phyloP scores from a whole-genome alignment of 2,329 filamentous ascomycete genomes.

The Aureobasidium musti region DNA sequence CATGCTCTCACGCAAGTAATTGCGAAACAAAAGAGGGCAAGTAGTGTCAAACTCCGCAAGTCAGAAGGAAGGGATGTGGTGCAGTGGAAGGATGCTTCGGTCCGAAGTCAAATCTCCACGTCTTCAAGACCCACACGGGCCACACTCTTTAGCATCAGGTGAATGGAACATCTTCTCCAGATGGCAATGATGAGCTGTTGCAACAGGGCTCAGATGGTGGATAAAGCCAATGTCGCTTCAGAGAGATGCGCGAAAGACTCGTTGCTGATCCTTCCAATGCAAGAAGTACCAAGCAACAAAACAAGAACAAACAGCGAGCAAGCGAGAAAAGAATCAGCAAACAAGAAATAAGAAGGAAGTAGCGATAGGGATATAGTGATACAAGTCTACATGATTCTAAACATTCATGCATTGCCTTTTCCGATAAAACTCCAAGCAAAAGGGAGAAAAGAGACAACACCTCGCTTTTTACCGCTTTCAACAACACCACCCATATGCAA shows the following conservation, averaged over 20 bases:
- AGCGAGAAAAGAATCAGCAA: neutral
- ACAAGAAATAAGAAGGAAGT: neutral
- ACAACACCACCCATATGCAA: slow-evolving; percentile 7
- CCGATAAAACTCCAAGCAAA: neutral
- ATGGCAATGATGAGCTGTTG: too few relatives aligned
- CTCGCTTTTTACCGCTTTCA: slow-evolving; percentile 1
- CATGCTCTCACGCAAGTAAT: too few relatives aligned
- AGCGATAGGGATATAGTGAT: neutral
- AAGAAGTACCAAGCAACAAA: neutral
- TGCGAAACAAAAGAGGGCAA: too few relatives aligned
- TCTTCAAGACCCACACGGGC: neutral
- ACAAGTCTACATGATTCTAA: neutral
- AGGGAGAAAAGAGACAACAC: neutral
- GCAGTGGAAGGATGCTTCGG: neutral
- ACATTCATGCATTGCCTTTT: neutral
- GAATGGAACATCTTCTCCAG: too few relatives aligned
- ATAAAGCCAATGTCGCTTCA: too few relatives aligned
- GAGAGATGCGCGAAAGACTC: neutral
- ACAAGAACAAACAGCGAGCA: neutral
- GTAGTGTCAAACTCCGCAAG: neutral
- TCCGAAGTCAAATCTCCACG: neutral
- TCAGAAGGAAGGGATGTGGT: neutral
- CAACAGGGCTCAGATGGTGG: too few relatives aligned
- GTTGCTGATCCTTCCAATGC: neutral
- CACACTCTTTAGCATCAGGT: neutral